Evolutionary conservation across 2,329 filamentous ascomycete genomes (phyloP), one percentile per base, ranked within the genome.

Genomic region (Cercospora berteroae): DNA sequence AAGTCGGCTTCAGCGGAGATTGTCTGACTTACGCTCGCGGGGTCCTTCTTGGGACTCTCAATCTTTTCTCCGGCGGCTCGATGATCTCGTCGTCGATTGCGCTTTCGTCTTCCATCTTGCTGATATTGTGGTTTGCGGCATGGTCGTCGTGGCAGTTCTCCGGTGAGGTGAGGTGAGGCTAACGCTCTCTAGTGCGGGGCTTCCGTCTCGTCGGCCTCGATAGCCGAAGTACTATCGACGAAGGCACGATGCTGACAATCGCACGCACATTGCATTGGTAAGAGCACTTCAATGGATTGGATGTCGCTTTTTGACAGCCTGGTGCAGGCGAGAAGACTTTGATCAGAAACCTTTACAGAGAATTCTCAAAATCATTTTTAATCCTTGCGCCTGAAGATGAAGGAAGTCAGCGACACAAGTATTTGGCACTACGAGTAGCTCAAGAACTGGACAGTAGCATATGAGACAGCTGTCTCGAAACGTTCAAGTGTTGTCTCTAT

Each of bases 1-100:
- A 60, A 13, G 16, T 10, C 31, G 31, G 29, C 36, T 9, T 55
- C 61, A 27, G 36, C 39, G 9, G 39, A 5, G 23, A 8, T 13
- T 13, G 18, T 25, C 27, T 9, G 18, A 64, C 65, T 67, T 55
- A 67, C 65, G 65, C 65, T 60, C 65, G 60, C 36, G 65, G 65
- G 18, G 65, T 67, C 42, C 65, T 60, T 20, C 65, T 55, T 4
- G 65, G 65, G 5, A 67, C 65, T 29, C 65, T 58, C 44, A 67
- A 12, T 57, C 61, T 42, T 33, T 63, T 63, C 50, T 63, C 61
- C 9, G 61, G 61, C 7, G 61, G 61, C 13, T 63, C 61, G 13
- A 63, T 31, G 23, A 63, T 63, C 6, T 63, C 60, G 50, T 63
- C 50, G 20, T 57, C 61, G 44, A 36, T 57, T 31, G 29, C 20